These are phyloP conservation scores for Hymenoscyphus infarciens DNA, from an alignment of 2,329 filamentous ascomycete genomes.

Conservation along the genomic window DNA sequence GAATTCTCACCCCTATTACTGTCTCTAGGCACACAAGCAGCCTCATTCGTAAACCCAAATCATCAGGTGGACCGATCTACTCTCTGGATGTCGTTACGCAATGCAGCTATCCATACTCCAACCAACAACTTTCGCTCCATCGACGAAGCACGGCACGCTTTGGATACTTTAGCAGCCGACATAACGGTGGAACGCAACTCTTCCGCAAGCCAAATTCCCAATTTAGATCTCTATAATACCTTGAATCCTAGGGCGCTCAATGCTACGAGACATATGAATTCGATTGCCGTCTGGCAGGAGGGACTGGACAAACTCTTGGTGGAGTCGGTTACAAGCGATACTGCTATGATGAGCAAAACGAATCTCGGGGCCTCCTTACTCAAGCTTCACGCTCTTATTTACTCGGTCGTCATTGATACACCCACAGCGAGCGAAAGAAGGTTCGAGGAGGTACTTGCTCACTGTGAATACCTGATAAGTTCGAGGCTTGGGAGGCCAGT, in stretches of 20 bases:
- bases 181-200: conserved; percentile 50
- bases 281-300: conserved; percentile 23
- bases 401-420: conserved; percentile 22
- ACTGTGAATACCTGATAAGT: conserved; percentile 23
- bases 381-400: conserved; percentile 26
- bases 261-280: conserved; percentile 49
- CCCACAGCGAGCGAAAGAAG: conserved; percentile 17
- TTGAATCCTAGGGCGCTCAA: conserved; percentile 46
- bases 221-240: conserved; percentile 36
- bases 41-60: conserved; percentile 28
- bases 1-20: conserved; percentile 29
- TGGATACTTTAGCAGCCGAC: conserved; percentile 53
- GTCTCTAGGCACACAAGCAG: conserved; percentile 30
- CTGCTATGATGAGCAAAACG: conserved; percentile 43
- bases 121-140: conserved; percentile 43
- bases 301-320: conserved; percentile 21
- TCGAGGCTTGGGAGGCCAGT: conserved; percentile 8
- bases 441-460: conserved; percentile 26
- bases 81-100: conserved; percentile 25
- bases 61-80: conserved; percentile 22
- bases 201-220: conserved; percentile 7
- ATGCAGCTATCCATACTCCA: conserved; percentile 17
- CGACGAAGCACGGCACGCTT: conserved; percentile 52
- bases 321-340: conserved; percentile 17
- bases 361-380: conserved; percentile 51